Percentiles rank a stretch among this genome's conserved stretches.
phyloP scores from a whole-genome alignment of 352 stramenopile species.

The Pythium folliculosum region DNA sequence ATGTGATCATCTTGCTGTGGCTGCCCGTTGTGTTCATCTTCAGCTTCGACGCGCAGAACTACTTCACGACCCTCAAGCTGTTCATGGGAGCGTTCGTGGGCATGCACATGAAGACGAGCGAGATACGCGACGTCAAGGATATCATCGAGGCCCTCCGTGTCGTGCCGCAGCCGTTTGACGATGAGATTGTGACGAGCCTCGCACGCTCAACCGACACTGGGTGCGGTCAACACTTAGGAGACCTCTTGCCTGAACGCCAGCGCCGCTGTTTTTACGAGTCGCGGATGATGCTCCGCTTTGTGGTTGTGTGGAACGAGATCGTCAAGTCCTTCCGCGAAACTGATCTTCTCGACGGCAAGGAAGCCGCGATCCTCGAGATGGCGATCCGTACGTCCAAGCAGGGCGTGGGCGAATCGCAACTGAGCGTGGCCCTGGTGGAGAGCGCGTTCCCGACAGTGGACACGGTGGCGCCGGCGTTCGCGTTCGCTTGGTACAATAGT shows the following conservation, averaged over 20 bases:
- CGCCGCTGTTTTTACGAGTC: constrained; percentile 37
- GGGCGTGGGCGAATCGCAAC: no score
- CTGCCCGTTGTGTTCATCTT: constrained; percentile 49
- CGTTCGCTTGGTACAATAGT: no score
- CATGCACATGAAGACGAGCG: constrained; percentile 46
- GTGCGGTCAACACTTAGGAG: constrained; percentile 10
- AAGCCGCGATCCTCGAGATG: constrained; percentile 49
- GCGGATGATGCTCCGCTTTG: constrained; percentile 57
- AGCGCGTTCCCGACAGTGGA: no score
- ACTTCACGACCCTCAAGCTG: constrained; percentile 48
- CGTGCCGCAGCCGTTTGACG: constrained; percentile 44
- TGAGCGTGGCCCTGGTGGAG: no score
- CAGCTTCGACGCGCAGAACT: constrained; percentile 59
- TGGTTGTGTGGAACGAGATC: constrained; percentile 57
- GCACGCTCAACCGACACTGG: constrained; percentile 42
- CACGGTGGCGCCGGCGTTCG: no score
- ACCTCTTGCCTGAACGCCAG: constrained; percentile 28
- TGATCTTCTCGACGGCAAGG: constrained; percentile 50
- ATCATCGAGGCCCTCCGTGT: constrained; percentile 49
- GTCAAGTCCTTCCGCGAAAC: constrained; percentile 51
- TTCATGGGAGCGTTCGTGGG: constrained; percentile 37
- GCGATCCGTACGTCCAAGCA: no score
- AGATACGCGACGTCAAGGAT: constrained; percentile 37
- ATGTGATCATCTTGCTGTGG: constrained; percentile 48
- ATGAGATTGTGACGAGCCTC: constrained; percentile 48